phyloP scores from a whole-genome alignment of 2,329 filamentous ascomycete genomes.

The Xylaria sp. region DNA sequence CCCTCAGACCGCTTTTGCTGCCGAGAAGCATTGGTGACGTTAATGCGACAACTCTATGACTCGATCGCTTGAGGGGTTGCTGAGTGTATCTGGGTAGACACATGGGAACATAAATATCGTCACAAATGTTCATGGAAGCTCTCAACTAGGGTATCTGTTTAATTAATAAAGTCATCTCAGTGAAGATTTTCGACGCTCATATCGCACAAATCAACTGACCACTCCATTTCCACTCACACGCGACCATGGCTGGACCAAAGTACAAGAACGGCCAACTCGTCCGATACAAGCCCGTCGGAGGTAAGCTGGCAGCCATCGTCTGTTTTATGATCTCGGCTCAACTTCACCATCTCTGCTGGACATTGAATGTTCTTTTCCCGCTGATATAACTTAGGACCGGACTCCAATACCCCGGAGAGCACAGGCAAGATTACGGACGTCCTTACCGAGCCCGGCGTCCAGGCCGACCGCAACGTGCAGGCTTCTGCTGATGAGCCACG shows the following conservation, averaged over 20 bases:
- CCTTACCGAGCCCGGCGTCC: slow-evolving; percentile 44
- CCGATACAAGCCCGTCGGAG: slow-evolving; percentile 47
- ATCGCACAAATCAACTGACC: not conserved
- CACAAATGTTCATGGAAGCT: not conserved
- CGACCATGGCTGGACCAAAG: slow-evolving; percentile 42
- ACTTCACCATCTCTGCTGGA: not conserved
- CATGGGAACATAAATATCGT: slow-evolving; percentile 2
- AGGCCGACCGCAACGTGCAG: slow-evolving; percentile 44
- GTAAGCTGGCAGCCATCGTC: slow-evolving; percentile 17
- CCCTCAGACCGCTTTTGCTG: not conserved
- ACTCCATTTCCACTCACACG: not conserved
- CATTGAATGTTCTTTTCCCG: not conserved
- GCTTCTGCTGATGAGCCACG: slow-evolving; percentile 42
- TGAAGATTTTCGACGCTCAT: no score
- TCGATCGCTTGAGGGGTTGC: slow-evolving; percentile 7
- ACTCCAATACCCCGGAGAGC: slow-evolving; percentile 45
- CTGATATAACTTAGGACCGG: slow-evolving; percentile 35
- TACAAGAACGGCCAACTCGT: slow-evolving; percentile 43
- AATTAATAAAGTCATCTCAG: no score
- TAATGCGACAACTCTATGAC: slow-evolving; percentile 20
- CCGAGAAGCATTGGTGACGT: slow-evolving; percentile 33
- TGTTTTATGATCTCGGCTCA: not conserved
- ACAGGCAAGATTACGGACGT: slow-evolving; percentile 44
- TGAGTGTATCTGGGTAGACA: not conserved
- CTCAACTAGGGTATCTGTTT: no score